Conservation (phyloP, 2,329 filamentous ascomycete species). For the Meredithiella fracta region DNA sequence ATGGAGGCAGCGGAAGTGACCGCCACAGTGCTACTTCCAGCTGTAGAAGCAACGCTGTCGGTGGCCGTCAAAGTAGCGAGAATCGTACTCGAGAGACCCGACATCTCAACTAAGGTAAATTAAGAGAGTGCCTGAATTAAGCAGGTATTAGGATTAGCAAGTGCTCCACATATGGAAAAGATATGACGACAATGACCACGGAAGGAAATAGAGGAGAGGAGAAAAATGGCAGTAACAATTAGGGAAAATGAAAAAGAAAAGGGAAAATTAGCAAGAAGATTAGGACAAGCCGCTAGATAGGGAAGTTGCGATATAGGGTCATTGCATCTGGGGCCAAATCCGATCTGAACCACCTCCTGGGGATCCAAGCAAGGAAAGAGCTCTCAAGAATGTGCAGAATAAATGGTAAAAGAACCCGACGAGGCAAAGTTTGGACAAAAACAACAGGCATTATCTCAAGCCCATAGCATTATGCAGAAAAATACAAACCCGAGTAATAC, state of each 20-base stretch:
- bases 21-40: slow-evolving; percentile 10
- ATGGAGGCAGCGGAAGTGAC: slow-evolving; percentile 15
- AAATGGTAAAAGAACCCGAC: too few relatives aligned
- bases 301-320: background rate
- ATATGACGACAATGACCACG: background rate
- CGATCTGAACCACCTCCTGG: too few relatives aligned
- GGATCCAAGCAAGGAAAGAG: too few relatives aligned
- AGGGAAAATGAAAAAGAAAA: background rate
- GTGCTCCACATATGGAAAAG: background rate
- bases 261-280: background rate
- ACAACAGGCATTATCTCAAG: too few relatives aligned
- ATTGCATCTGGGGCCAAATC: too few relatives aligned
- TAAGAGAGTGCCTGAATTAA: background rate
- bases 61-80: slow-evolving; percentile 5
- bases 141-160: background rate
- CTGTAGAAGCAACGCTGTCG: slow-evolving; percentile 2
- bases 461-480: too few relatives aligned
- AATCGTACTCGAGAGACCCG: background rate
- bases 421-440: too few relatives aligned
- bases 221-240: background rate
- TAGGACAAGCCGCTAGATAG: background rate
- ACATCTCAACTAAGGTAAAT: slow-evolving; percentile 4
- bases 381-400: too few relatives aligned
- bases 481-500: too few relatives aligned
- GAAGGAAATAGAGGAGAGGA: background rate